Evolutionary conservation across 2,329 filamentous ascomycete genomes (phyloP).

Genomic region (Colletotrichum gigasporum): DNA sequence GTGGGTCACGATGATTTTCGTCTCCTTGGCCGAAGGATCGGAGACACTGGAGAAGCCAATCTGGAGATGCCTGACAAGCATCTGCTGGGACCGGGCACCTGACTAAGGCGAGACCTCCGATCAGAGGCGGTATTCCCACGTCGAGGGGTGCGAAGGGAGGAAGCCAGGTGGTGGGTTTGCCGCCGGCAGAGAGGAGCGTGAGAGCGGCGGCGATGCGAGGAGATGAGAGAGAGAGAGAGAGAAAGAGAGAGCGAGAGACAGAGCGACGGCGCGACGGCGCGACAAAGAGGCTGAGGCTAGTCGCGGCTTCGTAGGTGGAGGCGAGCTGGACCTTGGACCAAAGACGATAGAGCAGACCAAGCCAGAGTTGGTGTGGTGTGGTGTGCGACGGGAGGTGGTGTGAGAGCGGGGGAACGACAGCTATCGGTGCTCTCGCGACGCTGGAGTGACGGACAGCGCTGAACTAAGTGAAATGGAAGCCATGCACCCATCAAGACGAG

Average conservation of each 20-base stretch:
- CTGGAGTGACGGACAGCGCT: too few relatives aligned
- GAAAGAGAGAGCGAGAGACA: not conserved
- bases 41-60: not conserved
- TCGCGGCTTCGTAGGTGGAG: too few relatives aligned
- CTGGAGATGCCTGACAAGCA: not conserved
- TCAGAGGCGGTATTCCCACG: not conserved
- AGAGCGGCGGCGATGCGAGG: not conserved
- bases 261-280: too few relatives aligned
- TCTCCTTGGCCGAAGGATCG: not conserved
- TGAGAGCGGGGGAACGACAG: too few relatives aligned
- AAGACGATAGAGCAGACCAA: not conserved
- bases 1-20: not conserved
- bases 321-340: too few relatives aligned
- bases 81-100: not conserved
- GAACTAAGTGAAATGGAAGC: too few relatives aligned
- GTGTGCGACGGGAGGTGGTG: not conserved
- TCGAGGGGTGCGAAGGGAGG: not conserved
- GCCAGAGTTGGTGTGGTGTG: slow-evolving; percentile 1
- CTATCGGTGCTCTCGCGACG: too few relatives aligned
- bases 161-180: too few relatives aligned
- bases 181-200: not conserved
- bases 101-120: not conserved
- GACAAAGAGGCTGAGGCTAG: not conserved
- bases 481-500: too few relatives aligned
- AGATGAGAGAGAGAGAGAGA: not conserved